phyloP scores from a whole-genome alignment of 2,329 filamentous ascomycete genomes.

The Onygenales sp. region DNA sequence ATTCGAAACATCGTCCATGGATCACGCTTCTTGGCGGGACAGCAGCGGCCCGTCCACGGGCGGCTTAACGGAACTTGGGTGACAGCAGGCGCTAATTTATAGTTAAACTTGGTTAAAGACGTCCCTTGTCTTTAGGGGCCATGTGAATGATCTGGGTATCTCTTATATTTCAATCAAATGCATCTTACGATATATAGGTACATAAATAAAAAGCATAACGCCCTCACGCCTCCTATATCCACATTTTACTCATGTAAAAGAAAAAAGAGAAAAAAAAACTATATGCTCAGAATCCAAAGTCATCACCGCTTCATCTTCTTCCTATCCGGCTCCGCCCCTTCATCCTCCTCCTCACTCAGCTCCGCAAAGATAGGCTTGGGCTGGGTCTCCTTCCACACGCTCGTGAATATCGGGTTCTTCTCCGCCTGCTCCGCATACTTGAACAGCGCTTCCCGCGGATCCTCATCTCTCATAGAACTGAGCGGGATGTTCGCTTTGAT shows the following conservation, averaged over 20 bases:
- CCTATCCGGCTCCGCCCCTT: conserved; percentile 41
- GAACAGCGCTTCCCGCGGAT: conserved; percentile 83
- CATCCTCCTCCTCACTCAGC: conserved; percentile 66
- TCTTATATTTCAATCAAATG: too few relatives aligned
- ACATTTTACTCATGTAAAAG: background rate
- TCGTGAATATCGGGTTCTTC: conserved; percentile 89
- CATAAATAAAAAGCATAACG: too few relatives aligned
- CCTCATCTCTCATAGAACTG: conserved; percentile 89
- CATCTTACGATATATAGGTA: too few relatives aligned
- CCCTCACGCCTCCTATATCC: too few relatives aligned
- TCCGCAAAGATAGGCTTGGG: conserved; percentile 88
- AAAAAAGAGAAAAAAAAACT: conserved; percentile 1
- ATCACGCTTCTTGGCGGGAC: too few relatives aligned
- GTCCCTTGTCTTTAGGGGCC: too few relatives aligned
- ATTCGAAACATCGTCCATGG: too few relatives aligned
- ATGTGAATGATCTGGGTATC: too few relatives aligned
- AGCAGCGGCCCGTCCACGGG: too few relatives aligned
- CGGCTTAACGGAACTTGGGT: too few relatives aligned
- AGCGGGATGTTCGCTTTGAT: conserved; percentile 82
- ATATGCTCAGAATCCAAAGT: conserved; percentile 1
- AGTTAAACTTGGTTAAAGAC: too few relatives aligned
- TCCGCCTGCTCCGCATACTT: conserved; percentile 92
- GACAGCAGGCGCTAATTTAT: too few relatives aligned
- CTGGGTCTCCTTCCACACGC: conserved; percentile 85
- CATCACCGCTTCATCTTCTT: conserved; percentile 37